A percentile compares a stretch with the other conserved stretches of the same genome.
Evolutionary conservation across 805 yeast genomes (phyloP).

Genomic region (Sungouiella thailandica): DNA sequence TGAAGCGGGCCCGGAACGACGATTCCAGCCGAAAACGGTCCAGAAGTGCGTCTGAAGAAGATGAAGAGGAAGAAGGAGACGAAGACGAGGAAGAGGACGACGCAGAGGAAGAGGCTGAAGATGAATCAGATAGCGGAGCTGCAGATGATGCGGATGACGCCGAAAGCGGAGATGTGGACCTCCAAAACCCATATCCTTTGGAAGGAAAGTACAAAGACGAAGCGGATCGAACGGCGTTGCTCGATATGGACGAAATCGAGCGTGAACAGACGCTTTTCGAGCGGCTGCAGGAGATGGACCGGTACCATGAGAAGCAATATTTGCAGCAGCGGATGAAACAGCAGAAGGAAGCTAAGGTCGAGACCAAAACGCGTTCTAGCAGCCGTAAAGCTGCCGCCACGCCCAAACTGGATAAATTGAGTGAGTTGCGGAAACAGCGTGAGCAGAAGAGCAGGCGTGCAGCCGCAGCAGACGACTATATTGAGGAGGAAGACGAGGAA

Average conservation of each 20-base stretch:
- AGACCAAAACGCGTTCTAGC: conserved; percentile 32
- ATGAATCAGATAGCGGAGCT: conserved; percentile 25
- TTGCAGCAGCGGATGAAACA: conserved; percentile 77
- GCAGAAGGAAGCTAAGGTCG: conserved; percentile 34
- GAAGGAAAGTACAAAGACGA: conserved; percentile 89
- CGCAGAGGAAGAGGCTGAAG: no score
- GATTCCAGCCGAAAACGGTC: conserved; percentile 7
- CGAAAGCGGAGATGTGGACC: conserved; percentile 32
- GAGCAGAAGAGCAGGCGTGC: conserved; percentile 51
- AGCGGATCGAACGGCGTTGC: conserved; percentile 57
- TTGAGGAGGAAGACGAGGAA: conserved; percentile 20
- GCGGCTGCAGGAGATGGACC: conserved; percentile 87
- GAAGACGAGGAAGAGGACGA: no score
- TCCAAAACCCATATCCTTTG: conserved; percentile 79
- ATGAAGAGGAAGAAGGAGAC: no score
- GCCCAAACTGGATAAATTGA: conserved; percentile 50
- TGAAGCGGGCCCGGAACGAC: conserved; percentile 27
- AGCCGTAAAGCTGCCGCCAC: conserved; percentile 22
- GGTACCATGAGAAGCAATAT: conserved; percentile 76
- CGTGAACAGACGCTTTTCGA: conserved; percentile 90
- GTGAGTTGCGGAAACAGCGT: conserved; percentile 72
- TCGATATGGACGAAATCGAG: conserved; percentile 84
- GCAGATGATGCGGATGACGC: conserved; percentile 25
- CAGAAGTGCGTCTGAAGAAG: conserved; percentile 26
- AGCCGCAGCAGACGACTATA: conserved; percentile 12